phyloP scores from a whole-genome alignment of 1,139 yeast species.

The Yamadazyma diddensiae region DNA sequence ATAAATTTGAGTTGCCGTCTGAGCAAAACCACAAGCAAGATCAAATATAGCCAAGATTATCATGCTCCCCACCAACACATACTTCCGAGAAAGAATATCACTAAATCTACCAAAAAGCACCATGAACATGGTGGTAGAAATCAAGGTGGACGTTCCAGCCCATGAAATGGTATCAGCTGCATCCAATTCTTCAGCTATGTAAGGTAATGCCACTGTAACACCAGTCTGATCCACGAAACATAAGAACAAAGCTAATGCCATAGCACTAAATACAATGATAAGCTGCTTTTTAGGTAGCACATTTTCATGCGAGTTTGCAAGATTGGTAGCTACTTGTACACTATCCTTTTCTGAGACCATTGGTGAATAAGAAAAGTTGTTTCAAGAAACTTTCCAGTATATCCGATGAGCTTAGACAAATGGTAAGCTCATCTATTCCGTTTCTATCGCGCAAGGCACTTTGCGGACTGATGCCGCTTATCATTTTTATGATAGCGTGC shows the following conservation, averaged over 20 bases:
- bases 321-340: not conserved
- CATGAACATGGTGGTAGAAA: slow-evolving; percentile 44
- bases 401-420: no score
- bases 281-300: slow-evolving; percentile 30
- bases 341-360: not conserved
- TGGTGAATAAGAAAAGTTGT: no score
- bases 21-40: slow-evolving; percentile 41
- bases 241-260: slow-evolving; percentile 24
- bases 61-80: slow-evolving; percentile 31
- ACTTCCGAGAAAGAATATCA: slow-evolving; percentile 46
- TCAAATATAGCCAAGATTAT: slow-evolving; percentile 33
- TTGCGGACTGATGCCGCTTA: no score
- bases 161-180: slow-evolving; percentile 43
- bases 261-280: slow-evolving; percentile 24
- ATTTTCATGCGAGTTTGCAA: slow-evolving; percentile 23
- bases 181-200: slow-evolving; percentile 32
- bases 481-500: no score
- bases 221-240: slow-evolving; percentile 44
- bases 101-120: slow-evolving; percentile 41
- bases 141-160: slow-evolving; percentile 49
- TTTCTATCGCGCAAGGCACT: no score
- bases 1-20: slow-evolving; percentile 38
- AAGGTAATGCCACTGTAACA: slow-evolving; percentile 36
- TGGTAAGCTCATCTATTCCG: no score
- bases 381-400: not conserved